phyloP scores from a whole-genome alignment of 768 basidiomycete species.

The Rhizopogon vesiculosus region DNA sequence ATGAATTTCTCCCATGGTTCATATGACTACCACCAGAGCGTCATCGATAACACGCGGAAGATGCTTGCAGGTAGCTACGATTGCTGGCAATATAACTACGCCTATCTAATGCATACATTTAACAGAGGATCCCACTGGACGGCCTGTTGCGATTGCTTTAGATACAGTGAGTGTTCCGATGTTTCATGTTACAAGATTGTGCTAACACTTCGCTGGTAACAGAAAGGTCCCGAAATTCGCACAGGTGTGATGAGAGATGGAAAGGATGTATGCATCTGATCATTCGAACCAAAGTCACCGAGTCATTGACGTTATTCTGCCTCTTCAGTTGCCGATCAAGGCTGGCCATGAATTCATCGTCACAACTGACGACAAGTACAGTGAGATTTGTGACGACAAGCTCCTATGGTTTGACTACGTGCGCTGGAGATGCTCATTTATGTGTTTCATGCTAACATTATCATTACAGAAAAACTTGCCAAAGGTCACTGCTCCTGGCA shows the following conservation, averaged over 20 bases:
- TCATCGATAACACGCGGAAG: conserved; percentile 94
- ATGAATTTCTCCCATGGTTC: conserved; percentile 99
- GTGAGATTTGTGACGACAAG: conserved; percentile 76
- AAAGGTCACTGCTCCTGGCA: conserved; percentile 96
- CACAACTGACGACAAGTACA: conserved; percentile 79
- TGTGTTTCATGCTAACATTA: conserved; percentile 1
- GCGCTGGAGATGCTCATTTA: conserved; percentile 24
- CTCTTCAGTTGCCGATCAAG: conserved; percentile 63
- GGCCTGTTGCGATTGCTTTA: conserved; percentile 95
- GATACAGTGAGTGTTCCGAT: conserved; percentile 69
- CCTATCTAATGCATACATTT: conserved; percentile 4
- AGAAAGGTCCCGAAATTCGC: conserved; percentile 99
- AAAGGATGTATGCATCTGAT: conserved; percentile 63
- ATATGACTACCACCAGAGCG: conserved; percentile 98
- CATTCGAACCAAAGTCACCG: background rate
- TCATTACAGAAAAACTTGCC: conserved; percentile 71
- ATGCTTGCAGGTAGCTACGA: conserved; percentile 63
- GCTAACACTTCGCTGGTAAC: conserved; percentile 1
- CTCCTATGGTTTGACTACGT: conserved; percentile 94
- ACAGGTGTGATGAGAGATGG: conserved; percentile 89
- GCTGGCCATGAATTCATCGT: conserved; percentile 95
- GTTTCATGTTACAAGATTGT: conserved; percentile 1
- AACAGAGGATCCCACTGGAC: conserved; percentile 66
- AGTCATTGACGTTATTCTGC: conserved; percentile 2
- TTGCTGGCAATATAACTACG: background rate